Evolutionary conservation across 495 filamentous ascomycete genomes (phyloP), one percentile per base, ranked within the genome.

Genomic region (Pyrenopolyporus hunteri): DNA sequence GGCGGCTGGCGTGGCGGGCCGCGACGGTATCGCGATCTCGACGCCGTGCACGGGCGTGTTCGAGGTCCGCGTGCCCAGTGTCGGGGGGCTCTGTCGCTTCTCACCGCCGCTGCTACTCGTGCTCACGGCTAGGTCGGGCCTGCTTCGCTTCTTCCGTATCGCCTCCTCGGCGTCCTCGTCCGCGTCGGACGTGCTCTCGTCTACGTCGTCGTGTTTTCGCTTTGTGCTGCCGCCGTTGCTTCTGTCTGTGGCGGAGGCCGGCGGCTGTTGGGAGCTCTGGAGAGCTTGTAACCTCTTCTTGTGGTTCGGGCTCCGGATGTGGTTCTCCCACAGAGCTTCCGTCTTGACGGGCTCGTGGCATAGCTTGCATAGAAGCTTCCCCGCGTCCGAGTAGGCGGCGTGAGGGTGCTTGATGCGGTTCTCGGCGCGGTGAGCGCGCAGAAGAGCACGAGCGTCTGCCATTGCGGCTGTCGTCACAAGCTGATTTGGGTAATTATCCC

Each of bases 381-480:
- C 84, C 23, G 80, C 76, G 57, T 82, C 76, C 0, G 86, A 82
- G 66, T 88, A 88, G 49, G 76, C 74, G 28, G 86, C 82, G 66
- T 87, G 73, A 0, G 84, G 85, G 54, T 89, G 87, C 6, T 84
- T 80, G 58, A 91, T 87, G 66, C 88, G 85, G 59, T 91, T 87
- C 42, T 86, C 83, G 45, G 85, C 86, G 67, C 92, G 88, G 74
- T 96, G 90, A 70, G 85, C 89, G 63, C 91, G 87, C 39, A 96
- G 84, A 13, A 96, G 80, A 14, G 90, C 84, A 37, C 92, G 88
- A 11, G 92, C 88, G 70, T 96, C 91, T 59, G 91, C 84, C 92
- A 96, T 96, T 48, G 59, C 63, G 40, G 13, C 25, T 5, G 46
- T 42, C 9, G 16, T 3, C 14, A 13, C 11, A 11, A 16, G n/a